phyloP scores from a whole-genome alignment of 2,329 filamentous ascomycete species.

The Curvularia lunata region DNA sequence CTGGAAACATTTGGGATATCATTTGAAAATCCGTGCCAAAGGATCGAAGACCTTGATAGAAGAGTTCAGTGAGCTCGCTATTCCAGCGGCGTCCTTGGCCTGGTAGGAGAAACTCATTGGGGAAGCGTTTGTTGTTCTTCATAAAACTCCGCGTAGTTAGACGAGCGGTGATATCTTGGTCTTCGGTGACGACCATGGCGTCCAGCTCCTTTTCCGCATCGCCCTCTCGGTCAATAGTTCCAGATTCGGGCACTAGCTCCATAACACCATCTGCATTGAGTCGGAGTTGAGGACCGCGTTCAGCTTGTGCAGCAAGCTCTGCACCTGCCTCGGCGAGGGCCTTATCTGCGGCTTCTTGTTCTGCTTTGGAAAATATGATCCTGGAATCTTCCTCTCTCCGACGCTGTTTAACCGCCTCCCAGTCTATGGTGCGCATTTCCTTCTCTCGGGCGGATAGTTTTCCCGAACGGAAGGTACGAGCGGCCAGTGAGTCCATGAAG shows the following conservation, averaged over 20 bases:
- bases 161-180: slow-evolving; percentile 77
- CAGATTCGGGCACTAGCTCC: slow-evolving; percentile 71
- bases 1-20: slow-evolving; percentile 76
- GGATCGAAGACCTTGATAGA: slow-evolving; percentile 76
- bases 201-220: slow-evolving; percentile 63
- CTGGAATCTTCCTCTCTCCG: slow-evolving; percentile 45
- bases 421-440: slow-evolving; percentile 72
- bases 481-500: slow-evolving; percentile 75
- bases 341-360: slow-evolving; percentile 33
- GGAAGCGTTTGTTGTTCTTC: slow-evolving; percentile 62
- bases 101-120: slow-evolving; percentile 53
- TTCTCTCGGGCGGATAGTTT: slow-evolving; percentile 77
- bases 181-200: slow-evolving; percentile 68
- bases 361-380: slow-evolving; percentile 29
- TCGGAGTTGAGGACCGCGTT: slow-evolving; percentile 61
- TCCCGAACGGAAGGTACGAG: slow-evolving; percentile 67
- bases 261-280: slow-evolving; percentile 70
- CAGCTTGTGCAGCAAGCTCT: slow-evolving; percentile 21
- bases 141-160: slow-evolving; percentile 73
- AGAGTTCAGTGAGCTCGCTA: slow-evolving; percentile 72
- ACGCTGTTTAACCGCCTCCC: slow-evolving; percentile 56
- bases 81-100: slow-evolving; percentile 65
- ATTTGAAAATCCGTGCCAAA: slow-evolving; percentile 86
- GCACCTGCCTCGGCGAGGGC: slow-evolving; percentile 25
- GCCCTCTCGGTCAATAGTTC: slow-evolving; percentile 72